Base-by-base conservation (phyloP, 345 rosid species). In the Adansonia digitata region DNA sequence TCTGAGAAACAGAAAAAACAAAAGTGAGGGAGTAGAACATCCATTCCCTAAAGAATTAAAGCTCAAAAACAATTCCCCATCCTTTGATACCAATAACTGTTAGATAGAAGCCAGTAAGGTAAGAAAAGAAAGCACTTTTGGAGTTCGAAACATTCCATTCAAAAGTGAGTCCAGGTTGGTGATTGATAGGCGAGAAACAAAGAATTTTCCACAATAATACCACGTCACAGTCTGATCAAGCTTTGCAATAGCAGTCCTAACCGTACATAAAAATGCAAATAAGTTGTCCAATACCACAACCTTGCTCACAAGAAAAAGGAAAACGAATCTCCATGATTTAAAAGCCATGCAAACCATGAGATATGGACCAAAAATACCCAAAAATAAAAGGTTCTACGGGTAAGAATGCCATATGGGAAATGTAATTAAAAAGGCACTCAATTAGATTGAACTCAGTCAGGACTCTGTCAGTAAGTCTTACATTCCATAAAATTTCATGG, bases 61-160 rank as follows among this genome's bases (percentile, higher is more conserved):
- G 29, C 59, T 49, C 26, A 10, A 69, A 49, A n/a, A 49, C 26
- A 8, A 31, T 5, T 34, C 17, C 39, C 12, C 72, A 27, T 68
- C 39, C 56, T 27, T 27, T 18, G 22, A 46, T 27, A 5, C 63
- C 1, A 22, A 5, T 10, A 8, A 0, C 4, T 49, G 4, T 17
- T 49, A 49, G 7, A 53, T 20, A 22, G 60, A 55, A 10, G 22
- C 14, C 24, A 55, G 29, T 2, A 55, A 22, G 55, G 5, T 15
- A 35, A 0, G 26, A 52, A 31, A 31, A 10, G 35, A 48, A 42
- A 20, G 24, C 31, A 48, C 70, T 31, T 59, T 39, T 14, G 57
- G 24, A 52, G 7, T 49, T 68, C 4, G 34, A 60, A 60, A 52
- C 37, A 60, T 69, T 62, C 34, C 76, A 67, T 71, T 40, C 37